Percentiles rank a stretch among this genome's conserved stretches.
These are phyloP conservation scores for Calophaca sinica DNA, from an alignment of 306 rosid genomes.

Conservation along the genomic window DNA sequence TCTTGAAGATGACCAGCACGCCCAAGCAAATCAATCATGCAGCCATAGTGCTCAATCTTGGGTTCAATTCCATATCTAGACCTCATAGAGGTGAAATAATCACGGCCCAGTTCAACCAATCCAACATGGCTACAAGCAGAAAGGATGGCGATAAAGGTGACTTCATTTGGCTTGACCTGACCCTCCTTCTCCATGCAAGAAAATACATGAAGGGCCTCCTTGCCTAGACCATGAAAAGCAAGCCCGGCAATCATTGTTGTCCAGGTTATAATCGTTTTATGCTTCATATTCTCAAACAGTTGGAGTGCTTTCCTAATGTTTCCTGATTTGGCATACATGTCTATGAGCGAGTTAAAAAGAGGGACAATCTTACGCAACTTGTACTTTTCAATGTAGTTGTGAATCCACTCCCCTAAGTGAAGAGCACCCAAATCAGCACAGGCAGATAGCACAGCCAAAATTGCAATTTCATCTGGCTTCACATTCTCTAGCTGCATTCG, in stretches of 20 bases:
- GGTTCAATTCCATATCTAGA: constrained; percentile 57
- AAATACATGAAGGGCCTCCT: constrained; percentile 60
- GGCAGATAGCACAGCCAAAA: constrained; percentile 73
- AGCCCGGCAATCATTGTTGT: constrained; percentile 74
- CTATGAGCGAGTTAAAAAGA: constrained; percentile 67
- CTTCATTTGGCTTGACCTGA: constrained; percentile 60
- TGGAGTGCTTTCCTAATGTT: constrained; percentile 48
- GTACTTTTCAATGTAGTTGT: constrained; percentile 57
- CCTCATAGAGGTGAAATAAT: constrained; percentile 57
- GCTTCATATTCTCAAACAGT: constrained; percentile 52
- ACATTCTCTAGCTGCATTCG: constrained; percentile 66
- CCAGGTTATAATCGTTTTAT: constrained; percentile 66
- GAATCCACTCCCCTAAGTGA: constrained; percentile 71
- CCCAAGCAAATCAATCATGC: constrained; percentile 64
- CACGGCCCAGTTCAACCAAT: constrained; percentile 59
- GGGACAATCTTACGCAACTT: constrained; percentile 53
- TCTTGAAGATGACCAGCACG: constrained; percentile 75
- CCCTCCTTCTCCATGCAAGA: constrained; percentile 65
- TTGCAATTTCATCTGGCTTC: constrained; percentile 65
- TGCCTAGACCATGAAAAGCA: constrained; percentile 79
- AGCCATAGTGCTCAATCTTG: constrained; percentile 62
- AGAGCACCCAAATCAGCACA: constrained; percentile 79
- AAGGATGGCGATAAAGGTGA: constrained; percentile 73
- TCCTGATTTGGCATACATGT: constrained; percentile 83
- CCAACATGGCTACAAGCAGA: constrained; percentile 82